Base-by-base conservation (phyloP, 192 early-diverging fungal species). In the Umbelopsis isabellina region DNA sequence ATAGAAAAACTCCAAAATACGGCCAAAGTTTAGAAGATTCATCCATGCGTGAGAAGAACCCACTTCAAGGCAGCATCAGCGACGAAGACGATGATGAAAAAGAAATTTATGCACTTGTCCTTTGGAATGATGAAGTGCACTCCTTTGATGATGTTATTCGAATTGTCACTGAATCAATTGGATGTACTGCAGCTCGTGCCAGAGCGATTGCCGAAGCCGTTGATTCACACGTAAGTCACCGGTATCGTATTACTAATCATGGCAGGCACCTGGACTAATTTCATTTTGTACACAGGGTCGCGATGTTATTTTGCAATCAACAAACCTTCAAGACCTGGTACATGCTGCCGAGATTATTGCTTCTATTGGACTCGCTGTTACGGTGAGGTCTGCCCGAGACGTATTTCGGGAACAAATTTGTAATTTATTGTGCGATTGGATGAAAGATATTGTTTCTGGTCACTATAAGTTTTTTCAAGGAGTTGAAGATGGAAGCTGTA, bases 51-150 rank as follows among this genome's bases (percentile, higher is more conserved):
- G 68, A 7, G 20, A 69, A 18, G 64, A 69, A 45, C 53, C 68
- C 2, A 68, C 68, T 73, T 46, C 41, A 45, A 30, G 53, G 69
- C 18, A 51, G 21, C 13, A 18, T 33, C 7, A 44, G 37, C 20
- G 27, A 45, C 33, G 27, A 58, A 6, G 58, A 52, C 27, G 30
- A 45, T 3, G 15, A 21, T n/a, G 65, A 65, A 25, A 69, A 30
- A 1, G 55, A 72, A n/a, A 47, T 68, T n/a, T 94, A 88, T 72
- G 88, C 90, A 1, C 85, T 88, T 65, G 85, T 98, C 10, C 82
- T 99, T 33, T 99, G 97, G 97, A 99, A 99, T 80, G 98, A 99
- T 77, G 96, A 99, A 72, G 80, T 87, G 12, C 98, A 99, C 75
- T 95, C 93, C 4, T 98, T 96, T 79, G 85, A 92, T 52, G 93